Conservation (phyloP, 2,329 filamentous ascomycete species). For the Thielaviopsis euricoi region DNA sequence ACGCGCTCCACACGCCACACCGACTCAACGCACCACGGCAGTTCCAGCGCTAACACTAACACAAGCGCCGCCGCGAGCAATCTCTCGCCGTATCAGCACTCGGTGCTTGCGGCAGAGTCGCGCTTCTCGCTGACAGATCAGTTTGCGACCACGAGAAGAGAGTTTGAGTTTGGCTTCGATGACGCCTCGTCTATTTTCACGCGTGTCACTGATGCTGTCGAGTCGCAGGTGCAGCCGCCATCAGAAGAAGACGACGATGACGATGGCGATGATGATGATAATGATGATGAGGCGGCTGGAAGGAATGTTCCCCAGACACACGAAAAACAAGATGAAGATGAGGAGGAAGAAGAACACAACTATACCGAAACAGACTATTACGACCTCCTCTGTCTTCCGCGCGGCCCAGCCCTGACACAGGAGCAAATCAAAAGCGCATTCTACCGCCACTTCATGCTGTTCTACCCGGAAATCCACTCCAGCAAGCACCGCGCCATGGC, state of each 20-base stretch:
- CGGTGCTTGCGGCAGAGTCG: conserved; percentile 22
- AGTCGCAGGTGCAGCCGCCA: background rate
- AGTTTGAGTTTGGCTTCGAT: conserved; percentile 31
- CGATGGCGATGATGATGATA: too few species aligned
- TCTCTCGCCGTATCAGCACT: conserved; percentile 10
- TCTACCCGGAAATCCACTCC: conserved; percentile 28
- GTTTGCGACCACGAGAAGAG: conserved; percentile 29
- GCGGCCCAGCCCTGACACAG: conserved; percentile 17
- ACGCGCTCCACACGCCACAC: too few species aligned
- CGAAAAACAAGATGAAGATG: conserved; percentile 6
- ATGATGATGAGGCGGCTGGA: background rate
- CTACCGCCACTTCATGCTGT: conserved; percentile 26
- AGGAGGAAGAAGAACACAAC: conserved; percentile 10
- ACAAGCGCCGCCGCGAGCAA: background rate
- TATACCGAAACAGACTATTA: conserved; percentile 22
- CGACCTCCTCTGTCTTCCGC: conserved; percentile 28
- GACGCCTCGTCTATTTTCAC: conserved; percentile 29
- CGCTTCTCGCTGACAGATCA: conserved; percentile 31
- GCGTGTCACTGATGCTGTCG: conserved; percentile 13
- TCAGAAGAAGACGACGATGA: conserved; percentile 11
- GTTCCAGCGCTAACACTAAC: background rate
- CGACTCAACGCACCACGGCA: conserved; percentile 8
- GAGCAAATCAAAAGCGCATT: conserved; percentile 28
- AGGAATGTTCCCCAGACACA: background rate
- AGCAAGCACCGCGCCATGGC: conserved; percentile 23